Percentiles rank a stretch among this genome's conserved stretches.
Conservation (phyloP, 805 yeast species). For the Cyberlindnera maritima region DNA sequence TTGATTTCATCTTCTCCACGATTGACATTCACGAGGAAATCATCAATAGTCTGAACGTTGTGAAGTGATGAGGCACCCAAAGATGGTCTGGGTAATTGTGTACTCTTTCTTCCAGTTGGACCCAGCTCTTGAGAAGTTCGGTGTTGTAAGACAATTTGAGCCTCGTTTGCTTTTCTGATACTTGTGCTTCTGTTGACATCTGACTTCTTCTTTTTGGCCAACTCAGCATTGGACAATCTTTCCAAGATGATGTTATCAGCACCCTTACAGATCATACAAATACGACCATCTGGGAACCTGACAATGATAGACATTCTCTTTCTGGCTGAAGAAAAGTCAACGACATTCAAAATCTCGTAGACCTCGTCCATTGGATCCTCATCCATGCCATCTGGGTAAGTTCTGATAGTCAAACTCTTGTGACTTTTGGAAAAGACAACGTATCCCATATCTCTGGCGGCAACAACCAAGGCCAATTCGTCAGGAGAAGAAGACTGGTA, state of each 20-base stretch:
- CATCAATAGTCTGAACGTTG: slow-evolving; percentile 45
- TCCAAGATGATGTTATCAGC: slow-evolving; percentile 91
- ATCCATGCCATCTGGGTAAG: slow-evolving; percentile 82
- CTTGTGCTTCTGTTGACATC: slow-evolving; percentile 58
- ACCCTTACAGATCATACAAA: slow-evolving; percentile 86
- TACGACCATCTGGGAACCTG: slow-evolving; percentile 68
- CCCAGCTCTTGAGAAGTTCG: slow-evolving; percentile 43
- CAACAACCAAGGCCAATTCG: slow-evolving; percentile 88
- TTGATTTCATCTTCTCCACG: slow-evolving; percentile 51
- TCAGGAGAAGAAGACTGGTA: slow-evolving; percentile 97
- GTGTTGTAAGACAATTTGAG: slow-evolving; percentile 64
- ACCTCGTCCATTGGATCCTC: slow-evolving; percentile 58
- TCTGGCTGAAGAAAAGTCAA: slow-evolving; percentile 84
- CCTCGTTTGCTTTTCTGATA: slow-evolving; percentile 73
- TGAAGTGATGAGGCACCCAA: slow-evolving; percentile 25
- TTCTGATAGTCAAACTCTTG: slow-evolving; percentile 58
- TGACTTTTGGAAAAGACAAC: slow-evolving; percentile 72
- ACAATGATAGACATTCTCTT: slow-evolving; percentile 94
- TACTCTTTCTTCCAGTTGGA: slow-evolving; percentile 31
- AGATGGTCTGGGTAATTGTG: slow-evolving; percentile 31
- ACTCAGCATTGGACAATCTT: slow-evolving; percentile 51
- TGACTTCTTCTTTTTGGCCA: slow-evolving; percentile 63
- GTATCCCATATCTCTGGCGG: slow-evolving; percentile 93
- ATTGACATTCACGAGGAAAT: slow-evolving; percentile 39
- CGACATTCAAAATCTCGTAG: slow-evolving; percentile 73